A percentile compares a stretch with the other conserved stretches of the same genome.
These are phyloP conservation scores for Hypoxylon crocopeplum DNA, from an alignment of 495 filamentous ascomycete species.

Conservation along the genomic window DNA sequence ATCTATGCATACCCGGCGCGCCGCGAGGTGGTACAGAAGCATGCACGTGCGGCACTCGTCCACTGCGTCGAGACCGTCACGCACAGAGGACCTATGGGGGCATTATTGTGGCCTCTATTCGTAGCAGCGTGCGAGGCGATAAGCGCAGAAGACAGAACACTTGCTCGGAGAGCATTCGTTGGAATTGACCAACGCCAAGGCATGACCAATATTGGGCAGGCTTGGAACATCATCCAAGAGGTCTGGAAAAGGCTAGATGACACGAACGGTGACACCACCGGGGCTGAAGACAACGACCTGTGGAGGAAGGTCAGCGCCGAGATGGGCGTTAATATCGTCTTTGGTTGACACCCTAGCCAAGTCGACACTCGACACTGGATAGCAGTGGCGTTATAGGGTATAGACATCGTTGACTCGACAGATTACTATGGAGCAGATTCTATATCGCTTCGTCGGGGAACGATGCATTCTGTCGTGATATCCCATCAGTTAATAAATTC, in stretches of 20 bases:
- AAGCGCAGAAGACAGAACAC: slow-evolving; percentile 44
- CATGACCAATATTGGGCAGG: slow-evolving; percentile 66
- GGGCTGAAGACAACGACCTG: slow-evolving; percentile 34
- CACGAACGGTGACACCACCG: slow-evolving; percentile 37
- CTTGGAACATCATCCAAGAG: slow-evolving; percentile 63
- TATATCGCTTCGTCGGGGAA: too few relatives aligned
- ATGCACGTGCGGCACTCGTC: slow-evolving; percentile 54
- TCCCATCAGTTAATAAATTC: too few relatives aligned
- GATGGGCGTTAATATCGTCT: slow-evolving; percentile 60
- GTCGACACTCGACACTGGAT: not conserved
- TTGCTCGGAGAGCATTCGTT: slow-evolving; percentile 56
- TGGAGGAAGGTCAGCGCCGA: slow-evolving; percentile 59
- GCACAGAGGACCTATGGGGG: slow-evolving; percentile 63
- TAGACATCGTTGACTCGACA: too few relatives aligned
- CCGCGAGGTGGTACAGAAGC: slow-evolving; percentile 57
- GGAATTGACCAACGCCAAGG: slow-evolving; percentile 61
- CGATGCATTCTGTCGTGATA: too few relatives aligned
- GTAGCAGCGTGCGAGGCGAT: slow-evolving; percentile 64
- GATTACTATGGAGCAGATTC: too few relatives aligned
- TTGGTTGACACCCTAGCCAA: slow-evolving; percentile 49
- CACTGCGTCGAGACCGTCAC: slow-evolving; percentile 61
- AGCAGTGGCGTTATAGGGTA: not conserved
- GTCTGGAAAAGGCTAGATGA: slow-evolving; percentile 58
- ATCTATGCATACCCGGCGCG: slow-evolving; percentile 53
- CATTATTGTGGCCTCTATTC: slow-evolving; percentile 67